Evolutionary conservation across 495 filamentous ascomycete genomes (phyloP), one percentile per base, ranked within the genome.

Genomic region (Extremus antarcticus): DNA sequence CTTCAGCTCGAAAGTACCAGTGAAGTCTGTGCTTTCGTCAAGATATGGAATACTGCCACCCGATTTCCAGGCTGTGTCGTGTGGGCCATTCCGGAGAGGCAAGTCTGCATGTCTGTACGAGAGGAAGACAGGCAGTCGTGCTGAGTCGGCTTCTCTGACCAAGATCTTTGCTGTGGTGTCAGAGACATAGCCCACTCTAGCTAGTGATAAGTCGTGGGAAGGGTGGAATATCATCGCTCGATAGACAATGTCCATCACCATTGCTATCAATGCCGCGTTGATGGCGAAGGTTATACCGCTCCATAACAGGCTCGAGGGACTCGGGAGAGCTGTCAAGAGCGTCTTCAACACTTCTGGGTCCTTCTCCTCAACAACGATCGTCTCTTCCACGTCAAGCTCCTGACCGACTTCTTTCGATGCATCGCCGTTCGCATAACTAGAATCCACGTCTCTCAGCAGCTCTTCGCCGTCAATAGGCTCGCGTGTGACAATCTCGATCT

Each of bases 141-240:
- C 65, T 48, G 73, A 67, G 56, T 94, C 76, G 0, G 90, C 88
- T 71, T 96, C 92, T 35, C 92, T 79, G 29, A 96, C 75, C 38
- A 98, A 71, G 38, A 98, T 68, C 53, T 81, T 89, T 16, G 92
- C 92, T 17, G 80, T 85, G 2, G 74, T 82, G 2, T 86, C 79
- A 1, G 90, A 92, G 22, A 96, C 83, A 66, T 90, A 88, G 15
- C 92, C 92, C 25, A 94, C 72, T 15, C 91, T 76, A 17, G 83
- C 83, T 63, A 98, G 94, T 0, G 88, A 82, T 11, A 92, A 75
- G 58, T 94, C 83, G n/a, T 84, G 66, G 21, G 70, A 81, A 0
- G 81, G 79, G 66, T 95, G 74, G 39, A 84, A 73, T 40, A 82
- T 68, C 10, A 76, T 73, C 3, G 83, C 86, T 15, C 84, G 77